phyloP scores from a whole-genome alignment of 257 asterid species.

The Solanum phureja region DNA sequence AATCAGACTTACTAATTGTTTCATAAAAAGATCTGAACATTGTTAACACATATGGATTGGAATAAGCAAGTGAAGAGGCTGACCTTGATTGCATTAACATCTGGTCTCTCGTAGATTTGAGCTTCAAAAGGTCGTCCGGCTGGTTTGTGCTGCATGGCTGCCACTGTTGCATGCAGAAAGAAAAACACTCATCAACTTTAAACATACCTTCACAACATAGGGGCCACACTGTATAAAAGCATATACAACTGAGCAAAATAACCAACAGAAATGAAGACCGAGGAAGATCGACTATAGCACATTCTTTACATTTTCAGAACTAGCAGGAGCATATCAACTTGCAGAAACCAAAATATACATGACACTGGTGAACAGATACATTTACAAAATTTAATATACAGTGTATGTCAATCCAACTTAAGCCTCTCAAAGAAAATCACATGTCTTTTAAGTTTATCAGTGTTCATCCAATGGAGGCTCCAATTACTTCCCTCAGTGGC shows the following conservation, averaged over 20 bases:
- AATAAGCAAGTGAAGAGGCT: slow-evolving; percentile 13
- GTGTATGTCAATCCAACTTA: neutral
- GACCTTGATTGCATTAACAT: slow-evolving; percentile 57
- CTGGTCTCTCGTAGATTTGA: slow-evolving; percentile 44
- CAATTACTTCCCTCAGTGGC: neutral
- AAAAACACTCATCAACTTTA: slow-evolving; percentile 11
- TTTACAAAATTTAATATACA: neutral
- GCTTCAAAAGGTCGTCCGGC: slow-evolving; percentile 39
- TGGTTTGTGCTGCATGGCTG: slow-evolving; percentile 40
- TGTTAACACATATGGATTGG: neutral
- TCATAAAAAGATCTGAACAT: neutral
- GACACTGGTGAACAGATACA: neutral
- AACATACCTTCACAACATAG: neutral
- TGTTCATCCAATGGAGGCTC: neutral
- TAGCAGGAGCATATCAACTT: neutral
- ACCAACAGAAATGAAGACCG: neutral
- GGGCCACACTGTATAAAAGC: neutral
- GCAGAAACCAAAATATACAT: neutral
- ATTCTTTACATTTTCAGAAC: neutral
- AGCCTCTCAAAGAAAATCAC: neutral
- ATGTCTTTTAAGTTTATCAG: neutral
- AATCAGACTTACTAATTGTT: neutral
- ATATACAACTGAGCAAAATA: neutral
- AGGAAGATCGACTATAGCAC: neutral
- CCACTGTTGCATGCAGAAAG: slow-evolving; percentile 30